Evolutionary conservation across 345 rosid genomes (phyloP).

Genomic region (Arabidopsis thaliana): DNA sequence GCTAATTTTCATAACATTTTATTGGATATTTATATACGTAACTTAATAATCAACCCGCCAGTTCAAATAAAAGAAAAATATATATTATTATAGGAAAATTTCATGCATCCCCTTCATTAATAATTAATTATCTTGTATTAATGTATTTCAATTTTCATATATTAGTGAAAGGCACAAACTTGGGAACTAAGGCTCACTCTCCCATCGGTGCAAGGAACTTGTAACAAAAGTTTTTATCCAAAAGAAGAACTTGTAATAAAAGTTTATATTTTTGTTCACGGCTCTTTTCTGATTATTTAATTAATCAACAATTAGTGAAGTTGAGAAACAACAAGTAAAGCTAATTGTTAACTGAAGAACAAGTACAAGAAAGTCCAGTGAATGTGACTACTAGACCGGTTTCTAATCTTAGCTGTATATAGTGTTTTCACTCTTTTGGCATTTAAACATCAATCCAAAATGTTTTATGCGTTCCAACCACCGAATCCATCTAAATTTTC

Average conservation of each 20-base stretch:
- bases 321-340: not conserved
- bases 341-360: constrained; percentile 1
- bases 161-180: not conserved
- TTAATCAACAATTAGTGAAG: constrained; percentile 4
- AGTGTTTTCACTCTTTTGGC: not conserved
- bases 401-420: not conserved
- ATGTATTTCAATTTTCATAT: not conserved
- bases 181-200: not conserved
- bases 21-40: not conserved
- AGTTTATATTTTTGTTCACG: not conserved
- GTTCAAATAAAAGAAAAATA: not conserved
- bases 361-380: not conserved
- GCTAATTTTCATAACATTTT: not conserved
- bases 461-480: constrained; percentile 2
- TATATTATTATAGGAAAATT: not conserved
- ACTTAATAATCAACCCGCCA: not conserved
- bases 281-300: not conserved
- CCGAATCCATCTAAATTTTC: constrained; percentile 9
- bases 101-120: not conserved
- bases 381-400: constrained; percentile 13
- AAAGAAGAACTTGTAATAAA: not conserved
- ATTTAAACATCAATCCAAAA: constrained; percentile 19
- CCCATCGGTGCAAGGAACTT: not conserved
- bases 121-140: not conserved
- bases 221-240: not conserved